phyloP scores from a whole-genome alignment of 305 asterid genomes.

The Rubia tinctorum region DNA sequence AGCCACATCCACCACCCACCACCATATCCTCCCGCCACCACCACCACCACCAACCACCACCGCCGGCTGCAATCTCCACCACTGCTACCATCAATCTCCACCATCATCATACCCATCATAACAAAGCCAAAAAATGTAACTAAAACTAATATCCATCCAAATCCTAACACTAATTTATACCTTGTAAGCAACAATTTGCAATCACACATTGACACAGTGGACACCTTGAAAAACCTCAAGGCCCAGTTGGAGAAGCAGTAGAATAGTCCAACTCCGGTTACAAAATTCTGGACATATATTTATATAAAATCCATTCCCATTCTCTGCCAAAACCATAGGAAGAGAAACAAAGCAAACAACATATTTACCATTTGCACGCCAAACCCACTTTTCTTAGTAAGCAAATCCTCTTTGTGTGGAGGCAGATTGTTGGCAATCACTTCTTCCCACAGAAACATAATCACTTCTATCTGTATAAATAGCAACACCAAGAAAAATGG shows the following conservation, averaged over 20 bases:
- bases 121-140: no score
- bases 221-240: background rate
- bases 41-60: no score
- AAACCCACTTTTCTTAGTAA: background rate
- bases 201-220: background rate
- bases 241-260: background rate
- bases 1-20: no score
- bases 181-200: no score
- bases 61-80: no score
- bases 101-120: no score
- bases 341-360: background rate
- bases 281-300: background rate
- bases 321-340: background rate
- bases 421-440: background rate
- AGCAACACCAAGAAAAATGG: slow-evolving; percentile 11
- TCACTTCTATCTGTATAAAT: background rate
- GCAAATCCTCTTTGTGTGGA: background rate
- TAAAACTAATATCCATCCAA: no score
- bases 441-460: background rate
- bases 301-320: background rate
- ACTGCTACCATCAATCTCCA: no score
- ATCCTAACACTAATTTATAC: no score
- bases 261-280: background rate
- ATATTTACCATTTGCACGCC: background rate
- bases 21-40: no score